These are phyloP conservation scores for Fusarium proliferatum DNA, from an alignment of 2,329 filamentous ascomycete genomes.

Conservation along the genomic window DNA sequence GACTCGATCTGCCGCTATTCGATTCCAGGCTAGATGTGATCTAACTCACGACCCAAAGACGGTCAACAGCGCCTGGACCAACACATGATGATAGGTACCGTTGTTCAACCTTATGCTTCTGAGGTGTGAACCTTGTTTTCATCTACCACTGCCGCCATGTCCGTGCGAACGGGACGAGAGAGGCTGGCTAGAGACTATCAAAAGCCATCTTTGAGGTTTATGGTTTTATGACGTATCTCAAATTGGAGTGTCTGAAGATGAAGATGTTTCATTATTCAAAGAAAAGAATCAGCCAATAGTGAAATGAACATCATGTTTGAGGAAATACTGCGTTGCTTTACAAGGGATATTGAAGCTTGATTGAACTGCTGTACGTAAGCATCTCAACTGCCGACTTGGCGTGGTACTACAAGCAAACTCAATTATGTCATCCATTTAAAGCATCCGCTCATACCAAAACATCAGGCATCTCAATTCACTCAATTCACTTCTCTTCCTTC, in stretches of 20 bases:
- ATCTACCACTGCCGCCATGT: not conserved
- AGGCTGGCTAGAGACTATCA: not conserved
- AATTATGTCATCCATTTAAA: constrained; percentile 28
- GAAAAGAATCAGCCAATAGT: not conserved
- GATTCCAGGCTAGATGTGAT: not conserved
- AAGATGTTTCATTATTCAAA: not conserved
- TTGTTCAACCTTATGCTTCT: constrained; percentile 23
- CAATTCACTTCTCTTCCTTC: not conserved
- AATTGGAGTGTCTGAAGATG: not conserved
- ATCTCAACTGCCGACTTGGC: constrained; percentile 24
- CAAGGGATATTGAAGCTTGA: not conserved
- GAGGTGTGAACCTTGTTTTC: constrained; percentile 36
- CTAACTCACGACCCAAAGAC: not conserved
- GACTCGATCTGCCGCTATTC: constrained; percentile 7
- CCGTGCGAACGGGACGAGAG: not conserved
- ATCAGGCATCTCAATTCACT: not conserved
- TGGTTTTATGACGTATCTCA: not conserved
- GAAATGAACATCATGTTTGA: not conserved
- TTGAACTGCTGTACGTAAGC: constrained; percentile 22
- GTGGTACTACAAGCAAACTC: not conserved
- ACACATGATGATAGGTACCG: not conserved
- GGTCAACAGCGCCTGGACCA: constrained; percentile 10
- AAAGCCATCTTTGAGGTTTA: not conserved
- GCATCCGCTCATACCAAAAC: not conserved
- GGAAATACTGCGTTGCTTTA: not conserved